A percentile compares a stretch with the other conserved stretches of the same genome.
These are phyloP conservation scores for Westerdykella aurantiaca DNA, from an alignment of 2,329 filamentous ascomycete species.

Conservation along the genomic window DNA sequence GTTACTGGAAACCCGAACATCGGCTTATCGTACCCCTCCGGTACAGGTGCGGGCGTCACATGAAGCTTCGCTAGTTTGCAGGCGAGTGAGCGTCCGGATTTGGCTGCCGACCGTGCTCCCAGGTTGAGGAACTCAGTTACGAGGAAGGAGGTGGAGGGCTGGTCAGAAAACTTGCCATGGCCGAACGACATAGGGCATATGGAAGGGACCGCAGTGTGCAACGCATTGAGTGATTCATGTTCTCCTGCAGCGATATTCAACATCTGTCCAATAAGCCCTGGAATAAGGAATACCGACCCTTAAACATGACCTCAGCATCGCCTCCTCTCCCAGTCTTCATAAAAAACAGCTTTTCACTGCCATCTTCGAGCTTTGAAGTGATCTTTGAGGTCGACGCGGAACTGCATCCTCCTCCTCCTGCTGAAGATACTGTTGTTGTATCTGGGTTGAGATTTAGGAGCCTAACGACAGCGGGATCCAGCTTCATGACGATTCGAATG, in stretches of 20 bases:
- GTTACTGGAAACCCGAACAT: constrained; percentile 78
- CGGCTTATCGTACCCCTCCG: constrained; percentile 52
- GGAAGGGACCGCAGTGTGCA: constrained; percentile 63
- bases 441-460: constrained; percentile 55
- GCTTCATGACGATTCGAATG: constrained; percentile 36
- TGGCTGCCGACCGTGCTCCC: constrained; percentile 19
- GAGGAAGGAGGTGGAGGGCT: constrained; percentile 48
- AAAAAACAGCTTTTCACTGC: constrained; percentile 56
- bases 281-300: constrained; percentile 41
- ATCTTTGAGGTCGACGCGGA: constrained; percentile 61
- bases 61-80: constrained; percentile 74
- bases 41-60: constrained; percentile 63
- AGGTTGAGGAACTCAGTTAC: constrained; percentile 75
- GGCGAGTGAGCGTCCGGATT: constrained; percentile 53
- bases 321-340: constrained; percentile 63
- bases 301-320: constrained; percentile 63
- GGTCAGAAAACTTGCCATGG: constrained; percentile 54
- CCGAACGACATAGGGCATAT: constrained; percentile 73
- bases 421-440: constrained; percentile 51
- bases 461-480: constrained; percentile 59
- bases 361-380: constrained; percentile 43
- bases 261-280: constrained; percentile 1
- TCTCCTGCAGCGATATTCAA: constrained; percentile 56
- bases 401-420: constrained; percentile 62
- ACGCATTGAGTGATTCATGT: constrained; percentile 75